These are phyloP conservation scores for Tylopilus sp. DNA, from an alignment of 768 basidiomycete genomes.

Conservation along the genomic window DNA sequence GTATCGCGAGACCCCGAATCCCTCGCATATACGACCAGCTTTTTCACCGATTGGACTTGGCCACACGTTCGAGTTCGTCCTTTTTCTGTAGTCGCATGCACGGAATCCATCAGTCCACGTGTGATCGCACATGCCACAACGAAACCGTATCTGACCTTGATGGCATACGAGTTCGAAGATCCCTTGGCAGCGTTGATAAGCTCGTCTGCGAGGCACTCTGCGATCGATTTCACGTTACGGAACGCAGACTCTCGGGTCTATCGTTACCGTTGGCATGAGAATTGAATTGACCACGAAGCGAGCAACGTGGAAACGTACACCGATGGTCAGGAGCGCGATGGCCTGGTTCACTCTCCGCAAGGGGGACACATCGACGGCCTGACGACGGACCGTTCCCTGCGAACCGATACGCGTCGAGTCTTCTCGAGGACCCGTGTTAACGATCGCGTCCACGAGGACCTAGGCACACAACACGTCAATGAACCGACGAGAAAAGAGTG, in stretches of 20 bases:
- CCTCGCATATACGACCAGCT: slow-evolving; percentile 2
- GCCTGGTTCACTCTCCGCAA: slow-evolving; percentile 98
- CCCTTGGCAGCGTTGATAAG: slow-evolving; percentile 99
- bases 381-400: slow-evolving; percentile 98
- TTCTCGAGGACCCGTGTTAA: slow-evolving; percentile 99
- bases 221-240: slow-evolving; percentile 99
- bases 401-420: slow-evolving; percentile 99
- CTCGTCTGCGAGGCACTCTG: slow-evolving; percentile 98
- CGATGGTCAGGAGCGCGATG: slow-evolving; percentile 89
- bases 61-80: slow-evolving; percentile 99
- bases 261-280: background rate
- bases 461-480: slow-evolving; percentile 23
- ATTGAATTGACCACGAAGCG: background rate
- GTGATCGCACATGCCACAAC: background rate
- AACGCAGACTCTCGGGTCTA: slow-evolving; percentile 99
- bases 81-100: slow-evolving; percentile 71
- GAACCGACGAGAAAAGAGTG: background rate
- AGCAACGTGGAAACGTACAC: slow-evolving; percentile 54
- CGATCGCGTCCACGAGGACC: slow-evolving; percentile 97
- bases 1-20: slow-evolving; percentile 10
- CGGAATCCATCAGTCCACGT: background rate
- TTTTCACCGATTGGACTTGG: slow-evolving; percentile 98
- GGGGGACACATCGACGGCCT: slow-evolving; percentile 99
- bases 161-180: slow-evolving; percentile 99
- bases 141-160: slow-evolving; percentile 64